Conservation (phyloP, 176 grass and related monocot species). For the Paspalum vaginatum region DNA sequence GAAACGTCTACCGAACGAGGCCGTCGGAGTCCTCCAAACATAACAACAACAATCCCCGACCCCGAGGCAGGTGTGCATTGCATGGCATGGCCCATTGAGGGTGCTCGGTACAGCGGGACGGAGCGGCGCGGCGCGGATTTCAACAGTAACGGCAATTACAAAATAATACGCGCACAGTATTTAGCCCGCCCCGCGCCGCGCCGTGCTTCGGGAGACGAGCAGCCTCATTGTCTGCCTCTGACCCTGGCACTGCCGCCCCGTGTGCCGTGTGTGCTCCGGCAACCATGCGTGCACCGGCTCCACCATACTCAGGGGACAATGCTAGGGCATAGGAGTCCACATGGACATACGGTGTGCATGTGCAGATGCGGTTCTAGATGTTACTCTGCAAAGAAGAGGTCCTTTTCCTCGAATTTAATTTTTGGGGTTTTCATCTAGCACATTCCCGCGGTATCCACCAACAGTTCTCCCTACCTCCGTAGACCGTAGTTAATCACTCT, state of each 20-base stretch:
- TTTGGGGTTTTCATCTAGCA: not conserved
- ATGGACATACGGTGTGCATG: too few species aligned
- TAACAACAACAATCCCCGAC: not conserved
- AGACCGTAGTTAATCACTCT: not conserved
- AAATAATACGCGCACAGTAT: too few species aligned
- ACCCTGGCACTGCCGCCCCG: not conserved
- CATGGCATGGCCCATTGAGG: constrained; percentile 26
- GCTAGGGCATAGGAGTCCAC: not conserved
- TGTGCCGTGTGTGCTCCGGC: constrained; percentile 12
- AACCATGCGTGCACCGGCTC: constrained; percentile 7
- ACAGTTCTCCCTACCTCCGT: too few species aligned
- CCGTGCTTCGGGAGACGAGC: too few species aligned
- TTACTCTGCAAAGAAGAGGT: not conserved
- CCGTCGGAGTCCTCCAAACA: not conserved
- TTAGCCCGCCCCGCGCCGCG: too few species aligned
- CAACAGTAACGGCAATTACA: too few species aligned
- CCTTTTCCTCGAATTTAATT: not conserved
- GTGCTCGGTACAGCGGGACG: too few species aligned
- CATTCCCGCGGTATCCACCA: constrained; percentile 48
- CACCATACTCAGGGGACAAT: not conserved
- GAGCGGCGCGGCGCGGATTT: too few species aligned
- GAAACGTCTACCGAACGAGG: constrained; percentile 37
- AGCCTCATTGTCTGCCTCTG: too few species aligned
- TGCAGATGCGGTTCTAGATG: constrained; percentile 5
- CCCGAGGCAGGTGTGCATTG: not conserved